Evolutionary conservation across 1,284 basidiomycete genomes (phyloP).

Genomic region (Hypsizygus ulmarius): DNA sequence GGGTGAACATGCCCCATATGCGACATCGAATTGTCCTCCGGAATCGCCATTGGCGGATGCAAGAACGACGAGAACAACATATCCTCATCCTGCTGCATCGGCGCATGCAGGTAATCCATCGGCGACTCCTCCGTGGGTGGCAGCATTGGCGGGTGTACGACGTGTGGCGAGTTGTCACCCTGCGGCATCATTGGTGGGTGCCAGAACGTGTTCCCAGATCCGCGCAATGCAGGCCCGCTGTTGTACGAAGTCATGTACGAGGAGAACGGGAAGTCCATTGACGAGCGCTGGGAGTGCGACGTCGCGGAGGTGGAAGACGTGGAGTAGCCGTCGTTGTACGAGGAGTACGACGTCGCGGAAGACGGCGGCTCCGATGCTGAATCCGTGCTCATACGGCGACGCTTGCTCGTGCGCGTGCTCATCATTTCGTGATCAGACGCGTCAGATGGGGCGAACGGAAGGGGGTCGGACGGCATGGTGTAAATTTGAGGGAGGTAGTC

Average conservation of each 20-base stretch:
- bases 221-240: constrained; percentile 44
- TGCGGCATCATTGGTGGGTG: constrained; percentile 69
- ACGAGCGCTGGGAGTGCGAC: constrained; percentile 46
- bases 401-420: constrained; percentile 55
- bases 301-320: constrained; percentile 39
- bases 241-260: constrained; percentile 29
- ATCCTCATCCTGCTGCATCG: constrained; percentile 37
- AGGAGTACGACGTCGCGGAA: constrained; percentile 54
- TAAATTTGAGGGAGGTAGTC: constrained; percentile 59
- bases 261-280: constrained; percentile 62
- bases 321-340: constrained; percentile 47
- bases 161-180: constrained; percentile 46
- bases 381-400: constrained; percentile 70
- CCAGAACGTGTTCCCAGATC: constrained; percentile 61
- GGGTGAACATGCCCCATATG: constrained; percentile 12
- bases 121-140: constrained; percentile 51
- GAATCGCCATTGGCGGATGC: constrained; percentile 33
- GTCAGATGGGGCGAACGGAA: constrained; percentile 36
- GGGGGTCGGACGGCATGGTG: constrained; percentile 40
- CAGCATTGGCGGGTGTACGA: constrained; percentile 50
- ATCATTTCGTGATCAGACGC: constrained; percentile 16
- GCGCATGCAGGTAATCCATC: constrained; percentile 57
- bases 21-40: constrained; percentile 22
- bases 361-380: constrained; percentile 64
- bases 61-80: constrained; percentile 37